Base-by-base conservation (phyloP, 441 rosid genomes). In the Arabidopsis hybrid region DNA sequence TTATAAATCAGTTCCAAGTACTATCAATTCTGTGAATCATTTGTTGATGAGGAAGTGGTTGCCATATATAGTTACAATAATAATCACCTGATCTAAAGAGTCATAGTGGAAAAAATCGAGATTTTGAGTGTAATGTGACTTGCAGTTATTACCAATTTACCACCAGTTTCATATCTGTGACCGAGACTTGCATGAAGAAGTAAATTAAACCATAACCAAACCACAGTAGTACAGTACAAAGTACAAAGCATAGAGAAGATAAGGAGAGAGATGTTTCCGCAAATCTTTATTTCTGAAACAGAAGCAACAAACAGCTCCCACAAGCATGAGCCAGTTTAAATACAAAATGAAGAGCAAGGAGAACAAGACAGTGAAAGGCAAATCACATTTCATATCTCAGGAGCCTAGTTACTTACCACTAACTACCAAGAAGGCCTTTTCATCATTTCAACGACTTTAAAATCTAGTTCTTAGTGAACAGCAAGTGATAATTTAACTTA, bases 281-380 rank as follows among this genome's bases (percentile, higher is more conserved):
- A 69, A 69, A 69, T 47, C 40, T 62, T 70, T 69, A 56, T 56
- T 75, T 69, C 71, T 63, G 47, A 38, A 38, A 62, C 16, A 34
- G 21, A 62, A 62, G 31, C 35, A 49, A 26, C 62, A 67, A 60
- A 61, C 65, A 42, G 16, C 56, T 16, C 12, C 66, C 56, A 56
- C 8, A 61, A 62, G 60, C 52, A 45, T 31, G 59, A 62, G 69
- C 14, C 42, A 61, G 52, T 36, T 61, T 50, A 18, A 68, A 46
- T 74, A 67, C 55, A 21, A 60, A 52, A 60, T 60, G 21, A 75
- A 52, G 68, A 67, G 58, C 69, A 34, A 18, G 4, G 57, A 51
- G 56, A 35, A 43, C 65, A 1, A 74, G 68, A 59, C 7, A 60
- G 42, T 39, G 3, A 52, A 40, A 67, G 69, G 58, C 63, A 26